These are phyloP conservation scores for Ricinus communis DNA, from an alignment of 345 rosid genomes.

Conservation along the genomic window DNA sequence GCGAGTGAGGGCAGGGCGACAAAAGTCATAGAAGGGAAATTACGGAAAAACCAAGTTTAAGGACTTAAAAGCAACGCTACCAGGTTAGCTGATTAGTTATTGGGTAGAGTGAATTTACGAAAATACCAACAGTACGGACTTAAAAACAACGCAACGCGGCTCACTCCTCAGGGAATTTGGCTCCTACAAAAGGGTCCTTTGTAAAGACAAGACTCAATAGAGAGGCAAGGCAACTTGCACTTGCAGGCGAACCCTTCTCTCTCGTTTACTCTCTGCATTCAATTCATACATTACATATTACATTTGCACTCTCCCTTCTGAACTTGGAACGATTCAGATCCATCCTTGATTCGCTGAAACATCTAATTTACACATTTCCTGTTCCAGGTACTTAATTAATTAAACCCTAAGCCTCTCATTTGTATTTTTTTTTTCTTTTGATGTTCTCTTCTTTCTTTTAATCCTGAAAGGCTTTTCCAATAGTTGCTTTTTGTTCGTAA, in stretches of 20 bases:
- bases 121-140: not conserved
- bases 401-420: slow-evolving; percentile 9
- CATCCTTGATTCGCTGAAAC: not conserved
- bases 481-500: too few relatives aligned
- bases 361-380: not conserved
- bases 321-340: not conserved
- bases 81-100: too few relatives aligned
- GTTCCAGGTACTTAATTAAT: not conserved
- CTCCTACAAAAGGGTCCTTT: slow-evolving; percentile 4
- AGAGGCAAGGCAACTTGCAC: not conserved
- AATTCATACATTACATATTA: not conserved
- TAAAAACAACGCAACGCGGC: slow-evolving; percentile 7
- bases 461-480: too few relatives aligned
- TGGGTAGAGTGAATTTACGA: not conserved
- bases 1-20: too few relatives aligned
- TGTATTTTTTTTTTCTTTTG: not conserved
- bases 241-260: not conserved
- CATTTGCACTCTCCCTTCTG: too few relatives aligned
- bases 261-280: not conserved
- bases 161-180: not conserved
- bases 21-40: too few relatives aligned
- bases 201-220: too few relatives aligned
- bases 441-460: not conserved
- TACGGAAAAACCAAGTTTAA: too few relatives aligned
- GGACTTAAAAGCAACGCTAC: slow-evolving; percentile 6